Base-by-base conservation (phyloP, 306 rosid genomes). In the Cucumis hystrix region DNA sequence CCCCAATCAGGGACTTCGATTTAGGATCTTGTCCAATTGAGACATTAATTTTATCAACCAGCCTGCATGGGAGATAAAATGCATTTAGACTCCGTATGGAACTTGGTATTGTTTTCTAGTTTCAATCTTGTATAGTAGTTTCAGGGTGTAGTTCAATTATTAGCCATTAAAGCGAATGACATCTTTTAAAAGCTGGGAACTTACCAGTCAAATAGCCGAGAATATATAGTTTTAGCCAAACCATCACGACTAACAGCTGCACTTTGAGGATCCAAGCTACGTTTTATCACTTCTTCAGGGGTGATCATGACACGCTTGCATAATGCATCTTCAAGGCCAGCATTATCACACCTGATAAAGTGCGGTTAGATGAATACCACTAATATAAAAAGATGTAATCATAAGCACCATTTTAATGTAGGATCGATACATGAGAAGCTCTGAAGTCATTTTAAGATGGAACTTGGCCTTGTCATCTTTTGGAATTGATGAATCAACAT, bases 301-400 rank as follows among this genome's bases (percentile, higher is more conserved):
- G 99, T 95, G 86, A 95, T 84, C 99, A 95, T 95, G 83, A 92
- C 90, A 82, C 99, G 97, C 91, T 95, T 95, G 58, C 97, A 92
- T 77, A 95, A 86, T 65, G 99, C 97, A 86, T 95, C 99, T 86
- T 91, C 87, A 86, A 95, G 85, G 79, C 86, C 97, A 70, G 20
- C 82, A 59, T 51, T 58, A 81, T 92, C 86, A 79, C 97, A 92
- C 99, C 99, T 95, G 80, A 80, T 78, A 80, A 69, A 64, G 83
- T 58, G 59, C 64, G 63, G 76, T 74, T 78, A 64, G 70, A 82
- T 69, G 15, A 77, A 59, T 75, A 58, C 41, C 45, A 58, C 78
- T 78, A 80, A 69, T 74, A 79, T 72, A 78, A 71, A 74, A 78
- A 49, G 59, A 77, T 41, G 64, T 33, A 30, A 65, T 67, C 67